These are phyloP conservation scores for Moricandia moricandioides DNA, from an alignment of 345 rosid genomes.

Conservation along the genomic window DNA sequence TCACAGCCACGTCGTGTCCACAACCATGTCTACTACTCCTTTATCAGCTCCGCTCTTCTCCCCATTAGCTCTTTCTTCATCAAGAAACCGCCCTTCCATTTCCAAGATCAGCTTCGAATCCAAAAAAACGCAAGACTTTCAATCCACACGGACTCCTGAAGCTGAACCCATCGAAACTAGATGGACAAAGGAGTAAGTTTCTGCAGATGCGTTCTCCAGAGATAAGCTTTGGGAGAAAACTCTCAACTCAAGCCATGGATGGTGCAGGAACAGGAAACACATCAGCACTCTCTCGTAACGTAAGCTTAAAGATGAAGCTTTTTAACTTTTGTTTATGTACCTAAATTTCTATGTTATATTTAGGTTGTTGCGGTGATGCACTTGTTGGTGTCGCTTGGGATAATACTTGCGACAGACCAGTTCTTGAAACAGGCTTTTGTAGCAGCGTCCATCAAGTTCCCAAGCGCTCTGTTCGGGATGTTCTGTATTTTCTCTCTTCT, in stretches of 20 bases:
- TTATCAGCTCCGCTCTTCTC: slow-evolving; percentile 34
- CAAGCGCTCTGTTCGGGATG: slow-evolving; percentile 95
- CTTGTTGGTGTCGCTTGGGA: slow-evolving; percentile 75
- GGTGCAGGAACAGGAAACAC: slow-evolving; percentile 44
- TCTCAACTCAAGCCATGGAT: slow-evolving; percentile 42
- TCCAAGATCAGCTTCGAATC: slow-evolving; percentile 5
- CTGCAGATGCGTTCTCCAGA: slow-evolving; percentile 43
- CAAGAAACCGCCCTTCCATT: slow-evolving; percentile 17
- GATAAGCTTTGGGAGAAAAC: slow-evolving; percentile 25
- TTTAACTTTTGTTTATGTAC: neutral
- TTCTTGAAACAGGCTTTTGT: slow-evolving; percentile 72
- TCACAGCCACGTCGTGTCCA: slow-evolving; percentile 18
- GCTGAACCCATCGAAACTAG: neutral
- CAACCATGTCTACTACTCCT: slow-evolving; percentile 44
- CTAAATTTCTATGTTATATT: no score
- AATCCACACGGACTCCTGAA: neutral
- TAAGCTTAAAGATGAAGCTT: slow-evolving; percentile 3
- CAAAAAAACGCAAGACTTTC: neutral
- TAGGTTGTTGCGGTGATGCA: slow-evolving; percentile 38
- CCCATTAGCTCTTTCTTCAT: slow-evolving; percentile 12
- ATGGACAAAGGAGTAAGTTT: slow-evolving; percentile 36
- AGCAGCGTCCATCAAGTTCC: slow-evolving; percentile 88
- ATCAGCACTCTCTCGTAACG: slow-evolving; percentile 50
- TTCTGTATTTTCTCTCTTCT: slow-evolving; percentile 87
- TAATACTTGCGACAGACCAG: slow-evolving; percentile 72